These are phyloP conservation scores for Polychaeton citri DNA, from an alignment of 2,329 filamentous ascomycete species.

Conservation along the genomic window DNA sequence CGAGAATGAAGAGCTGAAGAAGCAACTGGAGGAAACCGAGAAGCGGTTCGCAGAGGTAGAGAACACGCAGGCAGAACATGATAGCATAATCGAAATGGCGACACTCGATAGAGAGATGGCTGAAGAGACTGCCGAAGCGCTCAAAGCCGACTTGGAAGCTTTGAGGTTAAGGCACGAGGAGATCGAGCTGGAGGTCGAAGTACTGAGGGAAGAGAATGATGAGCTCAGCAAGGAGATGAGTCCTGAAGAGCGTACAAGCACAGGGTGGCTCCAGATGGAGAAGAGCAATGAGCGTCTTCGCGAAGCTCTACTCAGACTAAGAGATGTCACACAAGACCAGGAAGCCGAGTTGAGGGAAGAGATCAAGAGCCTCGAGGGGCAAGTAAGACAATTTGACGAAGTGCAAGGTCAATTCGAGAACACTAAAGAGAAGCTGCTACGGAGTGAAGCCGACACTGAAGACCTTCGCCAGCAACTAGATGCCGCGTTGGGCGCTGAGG, in stretches of 20 bases:
- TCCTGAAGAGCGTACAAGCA: slow-evolving; percentile 72
- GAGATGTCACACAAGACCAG: slow-evolving; percentile 76
- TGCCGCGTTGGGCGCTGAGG: slow-evolving; percentile 73
- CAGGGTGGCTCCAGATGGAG: slow-evolving; percentile 86
- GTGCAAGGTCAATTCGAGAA: slow-evolving; percentile 49
- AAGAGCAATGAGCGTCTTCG: slow-evolving; percentile 75
- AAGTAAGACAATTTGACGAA: slow-evolving; percentile 28
- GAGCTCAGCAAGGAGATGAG: slow-evolving; percentile 76
- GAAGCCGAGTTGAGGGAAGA: slow-evolving; percentile 68
- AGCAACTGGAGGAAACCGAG: slow-evolving; percentile 65
- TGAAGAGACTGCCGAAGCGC: slow-evolving; percentile 75
- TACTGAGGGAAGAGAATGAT: slow-evolving; percentile 73
- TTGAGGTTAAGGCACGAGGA: slow-evolving; percentile 69
- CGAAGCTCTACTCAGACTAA: slow-evolving; percentile 69
- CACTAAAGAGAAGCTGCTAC: slow-evolving; percentile 58
- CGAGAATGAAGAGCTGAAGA: slow-evolving; percentile 64
- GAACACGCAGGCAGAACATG: slow-evolving; percentile 67
- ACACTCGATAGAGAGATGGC: slow-evolving; percentile 91
- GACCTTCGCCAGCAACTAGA: slow-evolving; percentile 87
- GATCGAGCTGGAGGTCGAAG: slow-evolving; percentile 73
- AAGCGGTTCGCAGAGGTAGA: slow-evolving; percentile 56
- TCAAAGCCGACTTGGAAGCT: slow-evolving; percentile 67
- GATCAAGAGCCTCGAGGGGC: slow-evolving; percentile 23
- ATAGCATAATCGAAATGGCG: slow-evolving; percentile 72
- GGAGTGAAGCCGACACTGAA: slow-evolving; percentile 62